Base-by-base conservation (phyloP, 495 filamentous ascomycete species). In the Aspergillus cristatus region DNA sequence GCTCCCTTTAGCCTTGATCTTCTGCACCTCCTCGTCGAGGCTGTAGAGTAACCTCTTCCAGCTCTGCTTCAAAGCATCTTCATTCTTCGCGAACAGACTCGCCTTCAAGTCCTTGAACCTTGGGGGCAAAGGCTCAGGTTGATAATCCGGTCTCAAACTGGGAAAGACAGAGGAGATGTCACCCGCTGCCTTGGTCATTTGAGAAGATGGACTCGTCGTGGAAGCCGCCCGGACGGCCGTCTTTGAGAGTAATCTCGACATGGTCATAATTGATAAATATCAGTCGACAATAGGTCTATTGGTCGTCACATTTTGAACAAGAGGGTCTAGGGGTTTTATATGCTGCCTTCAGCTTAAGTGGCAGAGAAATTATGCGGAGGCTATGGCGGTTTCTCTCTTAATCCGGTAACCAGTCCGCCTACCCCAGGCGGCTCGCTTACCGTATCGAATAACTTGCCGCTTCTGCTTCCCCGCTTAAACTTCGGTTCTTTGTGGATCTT, bases 81-180 rank as follows among this genome's bases (percentile, higher is more conserved):
- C 79, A 50, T 76, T 73, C 7, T 79, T 79, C 7, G 58, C 40
- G 14, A 84, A 76, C 2, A 90, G 63, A 3, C 63, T 52, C 7
- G 50, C 49, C 47, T 94, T 95, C n/a, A 91, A 64, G n/a, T 81
- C 67, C 14, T 77, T 76, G 50, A 86, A 95, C 4, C 86, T 72
- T 28, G 74, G 55, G 0, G 83, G 79, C 1, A 94, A 69, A 3
- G 83, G 81, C 28, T 72, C 53, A 3, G 74, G 67, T 14, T 72
- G 58, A 20, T 70, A 67, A 11, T 84, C 82, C 0, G 83, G 84
- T 47, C 54, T 63, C 18, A 94, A 67, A 13, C 83, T 88, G 2
- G 81, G 81, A 40, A 94, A 94, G 5, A 86, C 74, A 41, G 82
- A 83, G 0, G 84, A 86, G 35, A 94, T 94, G 53, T 91, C 81